Percentiles rank a stretch among this genome's conserved stretches.
Conservation (phyloP, 2,329 filamentous ascomycete species). For the Trichothecium sympodiale region DNA sequence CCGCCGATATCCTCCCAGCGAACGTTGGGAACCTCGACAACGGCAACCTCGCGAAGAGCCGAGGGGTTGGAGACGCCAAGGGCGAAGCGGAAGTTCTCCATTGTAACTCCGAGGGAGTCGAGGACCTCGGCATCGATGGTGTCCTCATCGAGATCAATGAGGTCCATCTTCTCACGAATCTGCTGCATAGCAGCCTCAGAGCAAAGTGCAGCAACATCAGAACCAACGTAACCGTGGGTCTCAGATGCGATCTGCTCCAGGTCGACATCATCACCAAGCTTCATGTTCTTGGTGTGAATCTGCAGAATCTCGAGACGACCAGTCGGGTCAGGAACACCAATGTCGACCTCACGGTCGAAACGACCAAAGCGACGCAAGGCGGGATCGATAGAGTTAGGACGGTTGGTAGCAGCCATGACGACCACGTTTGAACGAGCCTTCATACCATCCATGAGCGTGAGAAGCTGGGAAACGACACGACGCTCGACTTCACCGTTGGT, state of each 20-base stretch:
- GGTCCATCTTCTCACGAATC: conserved; percentile 99
- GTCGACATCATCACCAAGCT: conserved; percentile 92
- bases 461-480: conserved; percentile 91
- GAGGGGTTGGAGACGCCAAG: conserved; percentile 98
- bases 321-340: conserved; percentile 94
- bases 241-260: conserved; percentile 93
- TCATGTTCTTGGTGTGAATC: conserved; percentile 99
- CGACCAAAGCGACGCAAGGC: conserved; percentile 95
- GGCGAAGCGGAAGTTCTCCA: conserved; percentile 99
- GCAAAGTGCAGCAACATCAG: conserved; percentile 94
- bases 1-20: conserved; percentile 99
- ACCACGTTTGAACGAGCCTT: conserved; percentile 98
- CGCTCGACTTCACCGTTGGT: conserved; percentile 98
- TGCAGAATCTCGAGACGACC: conserved; percentile 97
- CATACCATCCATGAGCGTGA: conserved; percentile 99
- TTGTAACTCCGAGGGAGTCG: conserved; percentile 94
- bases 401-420: conserved; percentile 98
- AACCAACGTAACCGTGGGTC: conserved; percentile 98
- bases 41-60: conserved; percentile 93
- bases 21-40: conserved; percentile 98
- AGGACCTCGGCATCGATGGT: conserved; percentile 98
- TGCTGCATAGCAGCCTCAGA: conserved; percentile 99
- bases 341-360: conserved; percentile 98
- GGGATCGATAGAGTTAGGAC: conserved; percentile 96
- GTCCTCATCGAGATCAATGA: conserved; percentile 97